phyloP scores from a whole-genome alignment of 2,329 filamentous ascomycete genomes.

The Paracamarosporium sp. region DNA sequence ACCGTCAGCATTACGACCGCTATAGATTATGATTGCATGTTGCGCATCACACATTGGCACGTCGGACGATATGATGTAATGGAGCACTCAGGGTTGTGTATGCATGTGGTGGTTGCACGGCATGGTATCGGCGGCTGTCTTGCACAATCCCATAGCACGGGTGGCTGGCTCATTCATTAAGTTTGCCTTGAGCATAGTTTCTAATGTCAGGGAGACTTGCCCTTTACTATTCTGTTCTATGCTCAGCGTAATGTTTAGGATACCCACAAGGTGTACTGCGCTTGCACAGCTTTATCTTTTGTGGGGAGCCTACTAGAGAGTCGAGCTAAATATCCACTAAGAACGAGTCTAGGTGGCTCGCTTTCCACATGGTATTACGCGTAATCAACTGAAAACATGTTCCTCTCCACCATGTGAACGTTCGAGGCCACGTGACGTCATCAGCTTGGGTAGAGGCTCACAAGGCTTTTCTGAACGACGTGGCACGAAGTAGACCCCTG shows the following conservation, averaged over 20 bases:
- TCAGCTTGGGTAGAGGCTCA: too few species aligned
- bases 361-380: too few species aligned
- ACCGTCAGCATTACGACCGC: neutral
- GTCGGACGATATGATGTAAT: neutral
- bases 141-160: neutral
- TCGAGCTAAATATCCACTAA: neutral
- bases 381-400: too few species aligned
- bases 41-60: neutral
- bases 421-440: too few species aligned
- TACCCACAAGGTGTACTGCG: constrained; percentile 5
- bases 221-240: neutral
- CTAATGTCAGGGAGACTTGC: neutral
- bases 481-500: too few species aligned
- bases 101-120: neutral
- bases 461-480: too few species aligned
- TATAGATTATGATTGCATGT: neutral
- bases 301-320: neutral
- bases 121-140: neutral
- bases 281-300: neutral
- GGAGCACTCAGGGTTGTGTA: neutral
- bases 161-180: too few species aligned
- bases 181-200: neutral
- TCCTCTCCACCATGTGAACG: too few species aligned
- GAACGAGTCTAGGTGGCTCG: too few species aligned
- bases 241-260: neutral